Evolutionary conservation across 345 rosid genomes (phyloP).

Genomic region (Acer campestre): DNA sequence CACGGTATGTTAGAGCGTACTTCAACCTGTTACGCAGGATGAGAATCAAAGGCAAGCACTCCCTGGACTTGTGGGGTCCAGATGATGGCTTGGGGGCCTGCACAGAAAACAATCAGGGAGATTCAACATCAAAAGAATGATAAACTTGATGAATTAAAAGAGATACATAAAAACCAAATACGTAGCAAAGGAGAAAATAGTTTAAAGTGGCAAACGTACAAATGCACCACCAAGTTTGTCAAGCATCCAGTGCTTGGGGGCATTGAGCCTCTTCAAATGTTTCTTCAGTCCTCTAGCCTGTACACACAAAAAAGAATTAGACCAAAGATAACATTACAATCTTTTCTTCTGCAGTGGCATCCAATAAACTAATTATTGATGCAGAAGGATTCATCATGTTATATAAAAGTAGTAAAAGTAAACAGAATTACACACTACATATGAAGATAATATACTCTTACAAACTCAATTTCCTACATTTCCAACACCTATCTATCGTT

Average conservation of each 20-base stretch:
- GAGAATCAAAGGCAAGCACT: conserved; percentile 64
- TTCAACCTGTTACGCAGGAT: conserved; percentile 59
- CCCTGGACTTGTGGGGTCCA: conserved; percentile 89
- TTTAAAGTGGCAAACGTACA: conserved; percentile 37
- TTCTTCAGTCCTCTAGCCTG: conserved; percentile 95
- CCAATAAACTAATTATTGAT: neutral
- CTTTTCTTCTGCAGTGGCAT: neutral
- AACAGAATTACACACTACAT: neutral
- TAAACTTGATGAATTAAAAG: too few relatives aligned
- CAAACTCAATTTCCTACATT: neutral
- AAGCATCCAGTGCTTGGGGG: conserved; percentile 90
- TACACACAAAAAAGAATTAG: conserved; percentile 4
- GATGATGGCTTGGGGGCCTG: conserved; percentile 94
- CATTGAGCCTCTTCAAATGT: conserved; percentile 92
- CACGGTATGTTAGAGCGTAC: conserved; percentile 65
- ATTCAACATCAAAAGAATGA: neutral
- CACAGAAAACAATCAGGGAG: neutral
- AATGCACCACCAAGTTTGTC: conserved; percentile 91
- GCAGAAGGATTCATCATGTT: neutral
- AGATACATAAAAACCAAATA: neutral
- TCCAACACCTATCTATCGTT: neutral
- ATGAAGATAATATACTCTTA: too few relatives aligned
- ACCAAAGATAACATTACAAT: neutral
- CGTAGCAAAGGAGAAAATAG: neutral
- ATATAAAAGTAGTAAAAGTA: too few relatives aligned